Base-by-base conservation (phyloP, 202 grass and related monocot species). In the Cymbopogon flexuosus region DNA sequence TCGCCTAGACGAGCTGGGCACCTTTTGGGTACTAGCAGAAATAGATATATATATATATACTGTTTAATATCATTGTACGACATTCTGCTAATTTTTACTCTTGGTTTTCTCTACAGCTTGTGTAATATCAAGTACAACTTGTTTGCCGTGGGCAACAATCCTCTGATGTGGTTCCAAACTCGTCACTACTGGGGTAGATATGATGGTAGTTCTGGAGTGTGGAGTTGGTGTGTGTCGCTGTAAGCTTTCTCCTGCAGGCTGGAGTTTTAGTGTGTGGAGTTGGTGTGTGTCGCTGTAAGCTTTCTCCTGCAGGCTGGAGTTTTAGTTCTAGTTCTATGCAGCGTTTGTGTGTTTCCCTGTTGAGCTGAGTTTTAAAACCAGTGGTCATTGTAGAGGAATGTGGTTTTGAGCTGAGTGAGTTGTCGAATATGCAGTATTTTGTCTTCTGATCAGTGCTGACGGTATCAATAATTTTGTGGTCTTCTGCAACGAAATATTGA, bases 51-150 rank as follows among this genome's bases (percentile, higher is more conserved):
- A n/a, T n/a, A n/a, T n/a, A n/a, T n/a, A 89, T 65, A 39, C 6
- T 16, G 2, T 37, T 1, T 21, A 34, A 7, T 66, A 78, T 49
- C 16, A 78, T 27, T 33, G 21, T 58, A 49, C 0, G 11, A 68
- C 36, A 14, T 56, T 68, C 49, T 12, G 33, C 77, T 79, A 68
- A 63, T 14, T 75, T 57, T 27, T 59, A 5, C 2, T 37, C 36
- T 60, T 60, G 46, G 60, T 84, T 61, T 78, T 74, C 21, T 69
- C 22, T n/a, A 6, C 79, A 86, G 87, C 49, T 24, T 2, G 13
- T 31, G 41, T 33, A 49, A n/a, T 35, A 61, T 29, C 59, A 41
- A 15, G 40, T 82, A 81, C 43, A 11, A 37, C 59, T 52, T 51
- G 83, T 67, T 89, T 68, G 65, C 58, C 27, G 47, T 29, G n/a